Evolutionary conservation across 1,139 yeast genomes (phyloP).

Genomic region (Yamadazyma trypodendri): DNA sequence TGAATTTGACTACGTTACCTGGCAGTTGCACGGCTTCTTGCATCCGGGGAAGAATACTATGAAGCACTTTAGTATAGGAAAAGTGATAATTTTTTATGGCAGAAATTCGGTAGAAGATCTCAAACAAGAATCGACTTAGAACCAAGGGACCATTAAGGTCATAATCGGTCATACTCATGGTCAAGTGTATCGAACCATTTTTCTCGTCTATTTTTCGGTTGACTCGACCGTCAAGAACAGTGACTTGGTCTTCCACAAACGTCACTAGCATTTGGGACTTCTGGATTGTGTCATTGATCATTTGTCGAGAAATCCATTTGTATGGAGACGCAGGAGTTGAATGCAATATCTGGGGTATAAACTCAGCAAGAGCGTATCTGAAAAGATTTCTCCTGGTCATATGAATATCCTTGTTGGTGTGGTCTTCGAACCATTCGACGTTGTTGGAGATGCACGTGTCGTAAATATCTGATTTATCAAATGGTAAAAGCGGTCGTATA

Average conservation of each 20-base stretch:
- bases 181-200: slow-evolving; percentile 9
- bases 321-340: slow-evolving; percentile 14
- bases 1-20: slow-evolving; percentile 12
- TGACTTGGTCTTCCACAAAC: slow-evolving; percentile 15
- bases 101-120: slow-evolving; percentile 32
- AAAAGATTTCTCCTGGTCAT: slow-evolving; percentile 57
- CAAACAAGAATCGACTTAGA: slow-evolving; percentile 33
- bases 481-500: slow-evolving; percentile 54
- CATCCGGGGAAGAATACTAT: slow-evolving; percentile 29
- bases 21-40: slow-evolving; percentile 5
- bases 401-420: slow-evolving; percentile 53
- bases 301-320: slow-evolving; percentile 13
- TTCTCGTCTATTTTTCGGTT: slow-evolving; percentile 4
- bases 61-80: slow-evolving; percentile 43
- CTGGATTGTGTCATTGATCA: slow-evolving; percentile 16
- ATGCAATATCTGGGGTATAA: slow-evolving; percentile 21
- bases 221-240: not conserved
- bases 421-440: slow-evolving; percentile 67
- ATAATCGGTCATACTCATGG: slow-evolving; percentile 2
- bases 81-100: slow-evolving; percentile 45
- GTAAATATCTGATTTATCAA: slow-evolving; percentile 44
- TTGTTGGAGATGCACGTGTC: slow-evolving; percentile 40
- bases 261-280: slow-evolving; percentile 17
- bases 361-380: slow-evolving; percentile 31
- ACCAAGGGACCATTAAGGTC: slow-evolving; percentile 19